phyloP scores from a whole-genome alignment of 2,329 filamentous ascomycete genomes.

The Phaeosphaeriaceae sp. region DNA sequence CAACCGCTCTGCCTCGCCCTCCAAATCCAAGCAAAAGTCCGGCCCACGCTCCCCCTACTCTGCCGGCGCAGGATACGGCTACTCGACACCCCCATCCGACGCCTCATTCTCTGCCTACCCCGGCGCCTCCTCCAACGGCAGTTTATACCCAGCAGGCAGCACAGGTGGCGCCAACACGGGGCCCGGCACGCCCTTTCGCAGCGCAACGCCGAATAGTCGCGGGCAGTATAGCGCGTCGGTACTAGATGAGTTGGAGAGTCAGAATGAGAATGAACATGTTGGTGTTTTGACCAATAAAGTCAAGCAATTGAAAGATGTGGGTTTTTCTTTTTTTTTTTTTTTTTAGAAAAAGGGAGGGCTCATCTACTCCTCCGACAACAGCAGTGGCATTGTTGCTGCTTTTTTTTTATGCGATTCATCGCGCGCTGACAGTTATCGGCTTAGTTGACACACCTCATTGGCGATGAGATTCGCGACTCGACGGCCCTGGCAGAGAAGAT shows the following conservation, averaged over 20 bases:
- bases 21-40: slow-evolving; percentile 39
- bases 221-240: slow-evolving; percentile 94
- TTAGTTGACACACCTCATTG: slow-evolving; percentile 86
- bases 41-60: slow-evolving; percentile 23
- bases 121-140: slow-evolving; percentile 15
- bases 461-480: slow-evolving; percentile 91
- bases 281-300: slow-evolving; percentile 93
- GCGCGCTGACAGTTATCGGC: too few relatives aligned
- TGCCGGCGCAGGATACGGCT: slow-evolving; percentile 31
- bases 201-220: slow-evolving; percentile 61
- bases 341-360: too few relatives aligned
- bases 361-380: not conserved
- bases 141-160: slow-evolving; percentile 14
- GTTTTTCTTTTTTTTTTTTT: slow-evolving; percentile 42
- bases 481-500: slow-evolving; percentile 90
- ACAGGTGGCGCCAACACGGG: slow-evolving; percentile 3
- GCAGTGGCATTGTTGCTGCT: not conserved
- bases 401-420: too few relatives aligned
- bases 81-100: slow-evolving; percentile 17
- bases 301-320: slow-evolving; percentile 83
- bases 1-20: slow-evolving; percentile 47
- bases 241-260: slow-evolving; percentile 90
- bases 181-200: slow-evolving; percentile 31
- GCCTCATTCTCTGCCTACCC: slow-evolving; percentile 46
- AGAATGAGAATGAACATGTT: slow-evolving; percentile 83